Percentiles rank a stretch among this genome's conserved stretches.
These are phyloP conservation scores for Neofusicoccum cordaticola DNA, from an alignment of 2,329 filamentous ascomycete species.

Conservation along the genomic window DNA sequence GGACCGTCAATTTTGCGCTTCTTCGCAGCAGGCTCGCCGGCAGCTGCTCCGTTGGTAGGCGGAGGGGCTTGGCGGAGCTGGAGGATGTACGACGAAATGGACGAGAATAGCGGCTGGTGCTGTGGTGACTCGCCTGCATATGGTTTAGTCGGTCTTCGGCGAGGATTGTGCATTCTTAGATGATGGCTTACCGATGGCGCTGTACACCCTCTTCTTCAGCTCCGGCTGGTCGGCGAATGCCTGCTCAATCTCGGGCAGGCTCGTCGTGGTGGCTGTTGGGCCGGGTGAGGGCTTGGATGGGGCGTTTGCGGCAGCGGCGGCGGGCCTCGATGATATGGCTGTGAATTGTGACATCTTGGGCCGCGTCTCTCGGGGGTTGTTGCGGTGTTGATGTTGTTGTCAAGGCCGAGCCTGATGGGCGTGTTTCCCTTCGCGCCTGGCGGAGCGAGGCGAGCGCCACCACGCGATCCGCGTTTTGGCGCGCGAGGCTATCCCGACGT, in stretches of 20 bases:
- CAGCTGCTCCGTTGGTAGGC: neutral
- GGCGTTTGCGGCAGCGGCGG: neutral
- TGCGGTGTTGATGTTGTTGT: neutral
- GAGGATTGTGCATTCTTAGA: neutral
- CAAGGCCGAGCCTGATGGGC: neutral
- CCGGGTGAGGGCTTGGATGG: neutral
- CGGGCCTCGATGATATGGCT: constrained; percentile 9
- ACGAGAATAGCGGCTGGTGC: constrained; percentile 15
- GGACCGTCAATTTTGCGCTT: constrained; percentile 38
- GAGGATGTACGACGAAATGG: constrained; percentile 19
- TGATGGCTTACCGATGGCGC: constrained; percentile 31
- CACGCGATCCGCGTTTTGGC: constrained; percentile 15
- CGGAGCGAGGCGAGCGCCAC: constrained; percentile 9
- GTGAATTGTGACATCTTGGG: constrained; percentile 13
- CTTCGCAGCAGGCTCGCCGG: constrained; percentile 32
- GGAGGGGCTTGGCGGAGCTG: constrained; percentile 3
- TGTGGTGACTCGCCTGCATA: neutral
- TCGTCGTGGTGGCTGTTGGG: neutral
- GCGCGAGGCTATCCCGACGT: constrained; percentile 13
- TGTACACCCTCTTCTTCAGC: constrained; percentile 37
- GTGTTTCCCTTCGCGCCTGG: constrained; percentile 4
- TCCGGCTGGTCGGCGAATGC: constrained; percentile 35
- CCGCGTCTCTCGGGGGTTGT: neutral
- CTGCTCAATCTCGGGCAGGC: constrained; percentile 11
- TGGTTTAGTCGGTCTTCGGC: neutral